phyloP scores from a whole-genome alignment of 2,329 filamentous ascomycete genomes.

The Sarocladiaceae sp. region DNA sequence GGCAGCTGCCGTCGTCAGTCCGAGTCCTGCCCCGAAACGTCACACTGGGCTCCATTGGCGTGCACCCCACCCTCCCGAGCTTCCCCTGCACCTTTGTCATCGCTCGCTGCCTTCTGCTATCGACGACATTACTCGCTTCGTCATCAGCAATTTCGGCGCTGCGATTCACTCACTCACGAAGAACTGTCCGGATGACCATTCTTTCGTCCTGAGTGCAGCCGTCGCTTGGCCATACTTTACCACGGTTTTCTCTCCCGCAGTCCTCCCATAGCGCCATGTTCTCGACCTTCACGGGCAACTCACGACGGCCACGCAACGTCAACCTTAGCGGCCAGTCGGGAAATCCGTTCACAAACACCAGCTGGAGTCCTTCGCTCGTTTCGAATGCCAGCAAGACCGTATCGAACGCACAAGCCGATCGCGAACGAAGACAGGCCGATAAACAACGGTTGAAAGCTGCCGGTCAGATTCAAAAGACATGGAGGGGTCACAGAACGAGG shows the following conservation, averaged over 20 bases:
- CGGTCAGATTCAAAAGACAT: constrained; percentile 68
- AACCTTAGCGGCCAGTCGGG: constrained; percentile 81
- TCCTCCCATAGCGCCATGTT: constrained; percentile 56
- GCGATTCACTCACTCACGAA: not conserved
- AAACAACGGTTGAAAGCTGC: constrained; percentile 69
- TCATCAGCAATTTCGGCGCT: not conserved
- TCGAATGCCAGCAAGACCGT: constrained; percentile 70
- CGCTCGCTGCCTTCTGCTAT: not conserved
- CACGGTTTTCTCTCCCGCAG: not conserved
- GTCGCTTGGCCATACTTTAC: not conserved
- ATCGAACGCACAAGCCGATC: constrained; percentile 80
- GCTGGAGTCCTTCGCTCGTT: constrained; percentile 49
- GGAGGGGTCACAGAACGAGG: constrained; percentile 70
- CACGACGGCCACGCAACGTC: constrained; percentile 80
- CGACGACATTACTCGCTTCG: not conserved
- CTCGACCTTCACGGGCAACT: constrained; percentile 82
- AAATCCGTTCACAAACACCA: constrained; percentile 69
- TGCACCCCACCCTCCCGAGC: constrained; percentile 2
- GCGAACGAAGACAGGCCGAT: constrained; percentile 72
- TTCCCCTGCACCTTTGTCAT: constrained; percentile 3
- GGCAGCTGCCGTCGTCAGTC: not conserved
- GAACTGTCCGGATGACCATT: not conserved
- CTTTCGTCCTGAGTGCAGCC: not conserved
- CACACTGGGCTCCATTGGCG: not conserved
- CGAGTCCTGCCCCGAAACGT: not conserved